Evolutionary conservation across 192 early-diverging fungal genomes (phyloP).

Genomic region (Backusella luteola): DNA sequence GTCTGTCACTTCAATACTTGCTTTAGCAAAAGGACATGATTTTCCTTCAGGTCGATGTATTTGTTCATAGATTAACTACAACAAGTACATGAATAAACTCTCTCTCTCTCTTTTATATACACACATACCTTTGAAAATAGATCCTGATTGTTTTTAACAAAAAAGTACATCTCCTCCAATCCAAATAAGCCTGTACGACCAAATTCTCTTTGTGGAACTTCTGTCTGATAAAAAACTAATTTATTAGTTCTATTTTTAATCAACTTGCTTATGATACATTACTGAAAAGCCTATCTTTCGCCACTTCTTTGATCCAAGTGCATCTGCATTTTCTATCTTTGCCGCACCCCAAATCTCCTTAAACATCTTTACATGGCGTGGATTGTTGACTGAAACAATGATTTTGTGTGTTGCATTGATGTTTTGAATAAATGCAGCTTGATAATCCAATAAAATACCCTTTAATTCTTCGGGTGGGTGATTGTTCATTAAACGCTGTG

Average conservation of each 20-base stretch:
- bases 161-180: constrained; percentile 58
- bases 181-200: constrained; percentile 61
- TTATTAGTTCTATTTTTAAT: constrained; percentile 6
- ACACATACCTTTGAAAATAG: constrained; percentile 43
- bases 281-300: constrained; percentile 66
- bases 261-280: constrained; percentile 7
- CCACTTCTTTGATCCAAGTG: constrained; percentile 48
- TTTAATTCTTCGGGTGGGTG: constrained; percentile 63
- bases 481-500: constrained; percentile 46
- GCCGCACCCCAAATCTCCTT: constrained; percentile 57
- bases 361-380: constrained; percentile 48
- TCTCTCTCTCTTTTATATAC: neutral
- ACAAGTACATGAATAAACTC: neutral
- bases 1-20: constrained; percentile 63
- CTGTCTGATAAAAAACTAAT: constrained; percentile 43
- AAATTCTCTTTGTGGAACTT: constrained; percentile 60
- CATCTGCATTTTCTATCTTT: constrained; percentile 38
- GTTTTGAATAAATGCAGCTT: constrained; percentile 58
- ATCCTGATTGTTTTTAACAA: constrained; percentile 46
- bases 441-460: constrained; percentile 62
- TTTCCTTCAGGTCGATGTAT: constrained; percentile 40
- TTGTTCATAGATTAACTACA: constrained; percentile 49
- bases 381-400: constrained; percentile 46
- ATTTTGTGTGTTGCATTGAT: constrained; percentile 50
- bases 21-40: constrained; percentile 60